These are phyloP conservation scores for Aechmea fasciata DNA, from an alignment of 176 grass and related monocot species.

Conservation along the genomic window DNA sequence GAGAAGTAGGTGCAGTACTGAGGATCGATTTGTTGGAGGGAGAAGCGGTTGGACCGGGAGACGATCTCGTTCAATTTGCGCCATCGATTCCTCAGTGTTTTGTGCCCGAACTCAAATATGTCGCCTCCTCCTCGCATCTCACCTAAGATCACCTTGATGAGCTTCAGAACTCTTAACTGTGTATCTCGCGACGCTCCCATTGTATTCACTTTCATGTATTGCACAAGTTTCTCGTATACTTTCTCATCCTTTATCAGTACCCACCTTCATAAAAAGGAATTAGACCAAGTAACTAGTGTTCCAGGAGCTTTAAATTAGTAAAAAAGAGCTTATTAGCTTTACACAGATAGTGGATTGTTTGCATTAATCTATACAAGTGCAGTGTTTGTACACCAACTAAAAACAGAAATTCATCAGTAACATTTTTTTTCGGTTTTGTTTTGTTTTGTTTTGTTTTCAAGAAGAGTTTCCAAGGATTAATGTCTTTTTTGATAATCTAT, in stretches of 20 bases:
- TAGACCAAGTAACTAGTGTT: too few species aligned
- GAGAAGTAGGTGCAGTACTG: constrained; percentile 19
- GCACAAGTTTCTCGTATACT: background rate
- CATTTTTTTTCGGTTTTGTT: too few species aligned
- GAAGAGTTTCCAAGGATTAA: too few species aligned
- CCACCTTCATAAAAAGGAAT: constrained; percentile 1
- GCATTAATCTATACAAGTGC: too few species aligned
- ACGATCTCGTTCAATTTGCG: constrained; percentile 10
- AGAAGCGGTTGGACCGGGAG: constrained; percentile 1
- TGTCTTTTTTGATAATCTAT: too few species aligned
- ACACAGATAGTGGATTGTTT: too few species aligned
- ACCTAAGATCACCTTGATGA: constrained; percentile 2
- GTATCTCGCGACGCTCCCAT: constrained; percentile 12
- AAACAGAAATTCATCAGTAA: too few species aligned
- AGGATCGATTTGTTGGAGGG: constrained; percentile 7
- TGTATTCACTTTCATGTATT: background rate
- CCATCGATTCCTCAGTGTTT: constrained; percentile 15
- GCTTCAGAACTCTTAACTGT: constrained; percentile 12
- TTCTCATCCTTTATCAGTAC: constrained; percentile 9
- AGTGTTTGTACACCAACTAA: too few species aligned
- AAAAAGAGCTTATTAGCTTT: too few species aligned
- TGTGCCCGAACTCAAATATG: constrained; percentile 19
- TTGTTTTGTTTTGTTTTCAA: too few species aligned
- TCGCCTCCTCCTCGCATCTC: background rate
- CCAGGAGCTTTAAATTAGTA: too few species aligned